Evolutionary conservation across 176 grass and related monocot species (phyloP).

Genomic region (Urochloa ruziziensis): DNA sequence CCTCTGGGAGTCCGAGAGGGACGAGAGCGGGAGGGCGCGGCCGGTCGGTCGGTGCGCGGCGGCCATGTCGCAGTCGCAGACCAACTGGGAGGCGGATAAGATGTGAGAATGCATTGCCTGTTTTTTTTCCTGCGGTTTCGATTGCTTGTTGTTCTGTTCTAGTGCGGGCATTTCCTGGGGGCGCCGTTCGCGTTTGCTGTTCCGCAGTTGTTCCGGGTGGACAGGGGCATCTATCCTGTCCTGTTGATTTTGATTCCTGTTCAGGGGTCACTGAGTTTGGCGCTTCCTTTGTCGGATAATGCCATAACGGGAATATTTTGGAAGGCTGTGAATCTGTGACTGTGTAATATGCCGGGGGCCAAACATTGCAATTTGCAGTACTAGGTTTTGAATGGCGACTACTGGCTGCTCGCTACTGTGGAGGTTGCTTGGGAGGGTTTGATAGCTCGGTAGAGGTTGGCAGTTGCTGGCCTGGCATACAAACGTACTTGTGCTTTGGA

Average conservation of each 20-base stretch:
- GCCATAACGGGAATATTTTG: neutral
- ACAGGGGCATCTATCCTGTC: neutral
- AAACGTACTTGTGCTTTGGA: neutral
- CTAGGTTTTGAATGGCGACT: neutral
- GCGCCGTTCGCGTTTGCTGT: neutral
- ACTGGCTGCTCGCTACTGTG: neutral
- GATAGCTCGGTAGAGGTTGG: neutral
- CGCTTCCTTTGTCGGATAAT: neutral
- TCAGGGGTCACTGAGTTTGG: neutral
- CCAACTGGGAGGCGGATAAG: slow-evolving; percentile 48
- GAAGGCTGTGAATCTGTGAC: neutral
- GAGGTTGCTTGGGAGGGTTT: neutral
- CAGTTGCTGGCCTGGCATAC: neutral
- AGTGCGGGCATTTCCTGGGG: neutral
- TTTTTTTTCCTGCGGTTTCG: neutral
- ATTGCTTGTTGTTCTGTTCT: neutral
- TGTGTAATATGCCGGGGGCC: neutral
- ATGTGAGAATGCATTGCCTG: slow-evolving; percentile 27
- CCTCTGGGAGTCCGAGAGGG: neutral
- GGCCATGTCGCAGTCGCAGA: slow-evolving; percentile 38
- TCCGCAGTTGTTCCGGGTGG: neutral
- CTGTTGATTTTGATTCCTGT: neutral
- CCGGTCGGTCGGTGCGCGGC: slow-evolving; percentile 2
- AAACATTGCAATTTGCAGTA: neutral
- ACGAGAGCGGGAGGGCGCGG: neutral